Conservation (phyloP, 1,139 yeast genomes). For the Cylindricascospora bacillispora region DNA sequence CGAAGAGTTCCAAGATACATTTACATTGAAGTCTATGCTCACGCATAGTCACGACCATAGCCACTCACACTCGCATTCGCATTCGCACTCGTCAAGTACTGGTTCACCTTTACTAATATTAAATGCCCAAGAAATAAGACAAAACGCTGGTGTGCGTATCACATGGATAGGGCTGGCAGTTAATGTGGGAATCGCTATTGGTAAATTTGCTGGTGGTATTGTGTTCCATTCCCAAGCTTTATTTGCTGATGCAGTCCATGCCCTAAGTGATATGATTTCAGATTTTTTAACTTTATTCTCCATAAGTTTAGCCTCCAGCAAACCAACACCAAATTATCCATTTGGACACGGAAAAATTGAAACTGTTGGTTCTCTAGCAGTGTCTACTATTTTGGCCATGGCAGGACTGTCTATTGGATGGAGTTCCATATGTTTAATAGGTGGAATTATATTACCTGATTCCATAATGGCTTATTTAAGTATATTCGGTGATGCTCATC, state of each 20-base stretch:
- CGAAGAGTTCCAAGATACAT: background rate
- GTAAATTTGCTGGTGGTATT: slow-evolving; percentile 81
- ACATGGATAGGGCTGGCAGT: slow-evolving; percentile 84
- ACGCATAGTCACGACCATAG: slow-evolving; percentile 6
- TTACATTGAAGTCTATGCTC: background rate
- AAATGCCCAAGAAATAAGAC: slow-evolving; percentile 30
- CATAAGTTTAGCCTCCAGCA: slow-evolving; percentile 60
- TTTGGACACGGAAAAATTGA: slow-evolving; percentile 89
- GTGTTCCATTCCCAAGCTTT: slow-evolving; percentile 89
- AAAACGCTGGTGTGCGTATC: slow-evolving; percentile 81
- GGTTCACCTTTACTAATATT: slow-evolving; percentile 25
- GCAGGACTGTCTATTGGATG: slow-evolving; percentile 91
- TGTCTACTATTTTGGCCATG: slow-evolving; percentile 63
- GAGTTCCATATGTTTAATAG: slow-evolving; percentile 59
- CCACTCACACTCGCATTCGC: slow-evolving; percentile 26
- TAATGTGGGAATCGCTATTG: slow-evolving; percentile 79
- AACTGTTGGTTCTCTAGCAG: slow-evolving; percentile 80
- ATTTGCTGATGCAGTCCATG: slow-evolving; percentile 87
- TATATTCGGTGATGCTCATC: slow-evolving; percentile 17
- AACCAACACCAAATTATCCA: slow-evolving; percentile 60
- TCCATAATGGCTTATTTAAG: slow-evolving; percentile 34
- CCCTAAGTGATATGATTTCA: slow-evolving; percentile 81
- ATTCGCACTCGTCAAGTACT: slow-evolving; percentile 25
- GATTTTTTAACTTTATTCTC: slow-evolving; percentile 84
- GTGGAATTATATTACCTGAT: slow-evolving; percentile 54